A percentile compares a stretch with the other conserved stretches of the same genome.
These are phyloP conservation scores for Fusarium oligoseptatum DNA, from an alignment of 2,329 filamentous ascomycete species.

Conservation along the genomic window DNA sequence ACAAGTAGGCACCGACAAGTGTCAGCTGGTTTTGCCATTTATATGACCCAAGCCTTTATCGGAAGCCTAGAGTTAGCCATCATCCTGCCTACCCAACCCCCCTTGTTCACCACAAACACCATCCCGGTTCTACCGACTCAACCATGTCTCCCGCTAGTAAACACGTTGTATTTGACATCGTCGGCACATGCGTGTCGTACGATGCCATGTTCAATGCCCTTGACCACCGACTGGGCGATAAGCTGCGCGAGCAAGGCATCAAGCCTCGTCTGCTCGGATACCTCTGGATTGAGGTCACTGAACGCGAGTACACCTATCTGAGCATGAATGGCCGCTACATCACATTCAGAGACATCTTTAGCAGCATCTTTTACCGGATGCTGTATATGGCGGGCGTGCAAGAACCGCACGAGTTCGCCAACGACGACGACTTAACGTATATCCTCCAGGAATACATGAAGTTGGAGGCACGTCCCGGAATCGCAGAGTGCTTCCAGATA, in stretches of 20 bases:
- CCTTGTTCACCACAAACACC: background rate
- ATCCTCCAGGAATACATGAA: conserved; percentile 55
- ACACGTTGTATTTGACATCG: conserved; percentile 65
- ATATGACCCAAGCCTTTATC: background rate
- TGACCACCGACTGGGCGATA: conserved; percentile 55
- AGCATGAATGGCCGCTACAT: conserved; percentile 58
- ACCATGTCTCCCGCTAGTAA: conserved; percentile 46
- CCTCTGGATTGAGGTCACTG: conserved; percentile 61
- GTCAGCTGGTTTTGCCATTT: background rate
- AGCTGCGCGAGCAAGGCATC: conserved; percentile 55
- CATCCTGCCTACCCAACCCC: background rate
- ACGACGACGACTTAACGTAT: conserved; percentile 57
- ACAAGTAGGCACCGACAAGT: background rate
- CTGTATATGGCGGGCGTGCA: conserved; percentile 59
- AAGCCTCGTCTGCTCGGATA: conserved; percentile 59
- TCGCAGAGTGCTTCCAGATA: conserved; percentile 56
- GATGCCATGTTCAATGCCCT: conserved; percentile 58
- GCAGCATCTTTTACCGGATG: conserved; percentile 61
- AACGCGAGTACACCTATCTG: conserved; percentile 64
- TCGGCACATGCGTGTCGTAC: conserved; percentile 64
- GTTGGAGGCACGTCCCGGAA: conserved; percentile 55
- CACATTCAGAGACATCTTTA: conserved; percentile 58
- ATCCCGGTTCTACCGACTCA: background rate
- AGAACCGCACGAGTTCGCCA: conserved; percentile 56
- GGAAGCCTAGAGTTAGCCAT: background rate